phyloP scores from a whole-genome alignment of 1,284 basidiomycete species.

The Acaromyces ingoldii region DNA sequence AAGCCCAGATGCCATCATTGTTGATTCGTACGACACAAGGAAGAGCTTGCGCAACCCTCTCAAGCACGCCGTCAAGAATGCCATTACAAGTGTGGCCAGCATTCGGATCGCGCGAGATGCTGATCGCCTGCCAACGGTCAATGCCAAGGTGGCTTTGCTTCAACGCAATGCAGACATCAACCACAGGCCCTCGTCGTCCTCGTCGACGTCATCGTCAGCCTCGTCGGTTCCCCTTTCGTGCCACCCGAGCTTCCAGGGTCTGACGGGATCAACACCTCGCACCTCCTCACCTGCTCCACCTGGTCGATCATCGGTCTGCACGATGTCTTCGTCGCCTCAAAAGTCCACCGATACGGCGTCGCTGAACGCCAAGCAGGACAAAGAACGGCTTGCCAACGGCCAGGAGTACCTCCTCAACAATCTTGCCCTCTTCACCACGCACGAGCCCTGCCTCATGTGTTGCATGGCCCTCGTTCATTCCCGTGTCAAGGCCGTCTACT shows the following conservation, averaged over 20 bases:
- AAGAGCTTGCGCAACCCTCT: constrained; percentile 31
- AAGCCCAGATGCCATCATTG: constrained; percentile 18
- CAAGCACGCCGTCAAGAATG: constrained; percentile 40
- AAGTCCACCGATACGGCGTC: too few relatives aligned
- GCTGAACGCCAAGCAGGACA: too few relatives aligned
- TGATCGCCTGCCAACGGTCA: neutral
- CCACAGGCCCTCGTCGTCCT: too few relatives aligned
- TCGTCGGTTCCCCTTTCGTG: neutral
- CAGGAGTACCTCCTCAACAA: constrained; percentile 46
- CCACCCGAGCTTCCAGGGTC: neutral
- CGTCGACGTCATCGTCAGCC: neutral
- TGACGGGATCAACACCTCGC: neutral
- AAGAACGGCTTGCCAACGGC: constrained; percentile 18
- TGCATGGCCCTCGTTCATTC: constrained; percentile 48
- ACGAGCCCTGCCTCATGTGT: constrained; percentile 49
- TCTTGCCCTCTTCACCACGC: constrained; percentile 39
- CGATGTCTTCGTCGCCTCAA: too few relatives aligned
- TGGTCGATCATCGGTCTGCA: neutral
- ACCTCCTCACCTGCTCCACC: neutral
- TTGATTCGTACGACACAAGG: constrained; percentile 37
- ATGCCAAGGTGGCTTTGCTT: constrained; percentile 2
- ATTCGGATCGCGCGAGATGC: constrained; percentile 9
- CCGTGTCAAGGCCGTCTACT: constrained; percentile 36
- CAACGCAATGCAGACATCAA: neutral
- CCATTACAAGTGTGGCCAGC: constrained; percentile 23